Percentiles rank a stretch among this genome's conserved stretches.
Conservation (phyloP, 805 yeast genomes). For the Pichia kluyveri region DNA sequence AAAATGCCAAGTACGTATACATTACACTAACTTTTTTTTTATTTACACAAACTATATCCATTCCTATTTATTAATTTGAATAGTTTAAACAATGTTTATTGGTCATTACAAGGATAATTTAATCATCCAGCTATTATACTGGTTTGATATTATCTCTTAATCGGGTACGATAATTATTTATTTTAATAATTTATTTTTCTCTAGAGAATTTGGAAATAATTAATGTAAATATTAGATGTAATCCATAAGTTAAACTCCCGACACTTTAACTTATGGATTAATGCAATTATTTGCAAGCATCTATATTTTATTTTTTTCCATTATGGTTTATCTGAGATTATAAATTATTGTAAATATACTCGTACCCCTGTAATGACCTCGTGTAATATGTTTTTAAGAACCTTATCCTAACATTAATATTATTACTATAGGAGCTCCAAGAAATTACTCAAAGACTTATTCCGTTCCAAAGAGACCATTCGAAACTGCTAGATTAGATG, state of each 20-base stretch:
- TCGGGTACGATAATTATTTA: slow-evolving; percentile 5
- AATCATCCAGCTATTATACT: neutral
- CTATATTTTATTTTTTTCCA: too few relatives aligned
- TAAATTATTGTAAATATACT: too few relatives aligned
- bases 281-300: too few relatives aligned
- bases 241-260: slow-evolving; percentile 57
- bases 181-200: neutral
- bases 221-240: too few relatives aligned
- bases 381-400: too few relatives aligned
- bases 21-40: too few relatives aligned
- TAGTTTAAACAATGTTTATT: slow-evolving; percentile 5
- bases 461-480: slow-evolving; percentile 99
- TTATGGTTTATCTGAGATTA: too few relatives aligned
- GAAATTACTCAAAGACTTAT: slow-evolving; percentile 99
- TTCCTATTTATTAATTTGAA: neutral
- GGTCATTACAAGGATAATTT: neutral
- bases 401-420: neutral
- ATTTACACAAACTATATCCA: neutral
- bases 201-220: too few relatives aligned
- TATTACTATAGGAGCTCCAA: slow-evolving; percentile 77
- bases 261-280: slow-evolving; percentile 52
- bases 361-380: too few relatives aligned
- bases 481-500: slow-evolving; percentile 99
- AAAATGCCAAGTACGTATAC: slow-evolving; percentile 24
- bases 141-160: neutral